Conservation (phyloP, 306 rosid genomes). For the Dicorynia guianensis region DNA sequence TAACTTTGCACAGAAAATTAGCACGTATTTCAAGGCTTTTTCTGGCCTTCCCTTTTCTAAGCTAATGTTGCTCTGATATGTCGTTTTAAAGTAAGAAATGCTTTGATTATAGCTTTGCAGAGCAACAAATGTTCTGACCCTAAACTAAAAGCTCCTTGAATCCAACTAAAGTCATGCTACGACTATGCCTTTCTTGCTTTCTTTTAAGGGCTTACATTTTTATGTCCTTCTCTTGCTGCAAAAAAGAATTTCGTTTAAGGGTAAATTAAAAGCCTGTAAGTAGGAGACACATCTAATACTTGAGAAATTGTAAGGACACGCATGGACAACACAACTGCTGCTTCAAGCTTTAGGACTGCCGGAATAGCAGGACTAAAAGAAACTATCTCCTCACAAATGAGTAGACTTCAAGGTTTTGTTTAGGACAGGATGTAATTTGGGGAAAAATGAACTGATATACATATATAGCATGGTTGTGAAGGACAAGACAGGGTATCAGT, state of each 20-base stretch:
- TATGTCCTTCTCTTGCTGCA: conserved; percentile 4
- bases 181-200: background rate
- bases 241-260: background rate
- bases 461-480: too few relatives aligned
- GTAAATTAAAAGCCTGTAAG: conserved; percentile 1
- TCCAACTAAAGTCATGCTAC: conserved; percentile 32
- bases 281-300: background rate
- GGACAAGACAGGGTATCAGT: too few relatives aligned
- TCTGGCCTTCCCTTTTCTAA: conserved; percentile 22
- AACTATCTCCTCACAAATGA: background rate
- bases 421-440: background rate
- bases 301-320: conserved; percentile 25
- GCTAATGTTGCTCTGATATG: conserved; percentile 35
- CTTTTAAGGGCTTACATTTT: conserved; percentile 5
- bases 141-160: conserved; percentile 27
- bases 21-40: conserved; percentile 21
- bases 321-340: conserved; percentile 1
- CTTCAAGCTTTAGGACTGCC: conserved; percentile 10
- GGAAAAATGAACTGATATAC: background rate
- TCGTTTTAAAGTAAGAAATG: conserved; percentile 34
- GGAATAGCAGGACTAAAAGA: background rate
- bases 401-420: conserved; percentile 10
- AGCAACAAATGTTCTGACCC: conserved; percentile 1
- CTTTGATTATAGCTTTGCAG: conserved; percentile 32
- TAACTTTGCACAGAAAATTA: conserved; percentile 21